phyloP scores from a whole-genome alignment of 441 rosid genomes.

The Daphne laureola region DNA sequence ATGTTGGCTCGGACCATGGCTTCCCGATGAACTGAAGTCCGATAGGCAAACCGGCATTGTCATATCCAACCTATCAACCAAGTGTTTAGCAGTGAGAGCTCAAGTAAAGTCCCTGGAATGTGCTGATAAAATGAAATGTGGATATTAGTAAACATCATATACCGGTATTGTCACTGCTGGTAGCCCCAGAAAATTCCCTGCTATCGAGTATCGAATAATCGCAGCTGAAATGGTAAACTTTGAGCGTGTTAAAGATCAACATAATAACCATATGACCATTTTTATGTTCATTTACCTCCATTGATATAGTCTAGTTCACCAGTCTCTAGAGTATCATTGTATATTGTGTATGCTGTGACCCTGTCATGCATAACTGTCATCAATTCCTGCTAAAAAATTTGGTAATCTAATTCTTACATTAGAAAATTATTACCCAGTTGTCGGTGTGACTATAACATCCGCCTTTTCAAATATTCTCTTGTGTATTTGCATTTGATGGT shows the following conservation, averaged over 20 bases:
- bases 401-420: no score
- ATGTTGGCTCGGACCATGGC: conserved; percentile 71
- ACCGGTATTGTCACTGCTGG: conserved; percentile 47
- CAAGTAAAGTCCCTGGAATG: background rate
- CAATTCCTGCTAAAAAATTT: background rate
- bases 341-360: conserved; percentile 53
- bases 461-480: conserved; percentile 38
- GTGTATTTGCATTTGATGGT: conserved; percentile 47
- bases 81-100: background rate
- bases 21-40: conserved; percentile 70
- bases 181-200: conserved; percentile 66
- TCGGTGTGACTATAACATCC: conserved; percentile 68
- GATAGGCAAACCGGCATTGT: conserved; percentile 52
- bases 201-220: conserved; percentile 59
- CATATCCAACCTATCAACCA: conserved; percentile 53
- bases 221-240: conserved; percentile 46
- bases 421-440: conserved; percentile 44
- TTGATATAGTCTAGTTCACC: conserved; percentile 73
- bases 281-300: conserved; percentile 40
- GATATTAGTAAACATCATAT: conserved; percentile 8
- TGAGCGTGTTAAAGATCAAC: background rate
- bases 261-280: background rate
- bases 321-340: conserved; percentile 35
- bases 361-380: conserved; percentile 18
- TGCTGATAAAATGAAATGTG: background rate